Conservation (phyloP, 176 grass and related monocot species). For the Chrysopogon serrulatus region DNA sequence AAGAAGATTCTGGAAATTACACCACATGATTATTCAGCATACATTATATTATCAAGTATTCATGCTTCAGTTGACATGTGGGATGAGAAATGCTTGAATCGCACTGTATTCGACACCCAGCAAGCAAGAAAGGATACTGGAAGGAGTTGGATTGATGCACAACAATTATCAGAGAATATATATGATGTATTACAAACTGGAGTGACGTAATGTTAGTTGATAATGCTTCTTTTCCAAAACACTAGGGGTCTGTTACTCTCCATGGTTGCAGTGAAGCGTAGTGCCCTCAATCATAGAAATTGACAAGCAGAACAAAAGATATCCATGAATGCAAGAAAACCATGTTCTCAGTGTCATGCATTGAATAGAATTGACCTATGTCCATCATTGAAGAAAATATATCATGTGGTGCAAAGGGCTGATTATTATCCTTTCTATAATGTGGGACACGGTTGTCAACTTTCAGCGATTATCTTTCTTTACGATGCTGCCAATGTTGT, state of each 20-base stretch:
- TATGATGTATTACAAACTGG: slow-evolving; percentile 30
- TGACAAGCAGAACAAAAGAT: not conserved
- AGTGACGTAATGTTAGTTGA: slow-evolving; percentile 22
- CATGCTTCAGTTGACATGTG: slow-evolving; percentile 74
- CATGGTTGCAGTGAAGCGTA: not conserved
- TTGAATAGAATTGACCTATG: not conserved
- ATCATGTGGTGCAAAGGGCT: not conserved
- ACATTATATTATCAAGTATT: slow-evolving; percentile 56
- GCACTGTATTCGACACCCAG: slow-evolving; percentile 28
- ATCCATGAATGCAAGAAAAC: not conserved
- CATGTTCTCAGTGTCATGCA: not conserved
- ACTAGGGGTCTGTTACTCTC: not conserved
- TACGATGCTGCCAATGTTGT: not conserved
- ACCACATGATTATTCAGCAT: slow-evolving; percentile 63
- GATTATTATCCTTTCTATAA: slow-evolving; percentile 12
- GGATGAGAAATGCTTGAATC: slow-evolving; percentile 48
- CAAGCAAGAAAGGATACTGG: slow-evolving; percentile 44
- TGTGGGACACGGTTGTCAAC: not conserved
- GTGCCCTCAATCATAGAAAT: not conserved
- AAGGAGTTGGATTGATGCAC: slow-evolving; percentile 49
- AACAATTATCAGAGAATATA: slow-evolving; percentile 31
- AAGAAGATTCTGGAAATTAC: slow-evolving; percentile 60
- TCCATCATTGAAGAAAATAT: not conserved
- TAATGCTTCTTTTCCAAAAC: not conserved
- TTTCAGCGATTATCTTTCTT: not conserved